Conservation (phyloP, 2,329 filamentous ascomycete species). For the Aspergillus sergii region DNA sequence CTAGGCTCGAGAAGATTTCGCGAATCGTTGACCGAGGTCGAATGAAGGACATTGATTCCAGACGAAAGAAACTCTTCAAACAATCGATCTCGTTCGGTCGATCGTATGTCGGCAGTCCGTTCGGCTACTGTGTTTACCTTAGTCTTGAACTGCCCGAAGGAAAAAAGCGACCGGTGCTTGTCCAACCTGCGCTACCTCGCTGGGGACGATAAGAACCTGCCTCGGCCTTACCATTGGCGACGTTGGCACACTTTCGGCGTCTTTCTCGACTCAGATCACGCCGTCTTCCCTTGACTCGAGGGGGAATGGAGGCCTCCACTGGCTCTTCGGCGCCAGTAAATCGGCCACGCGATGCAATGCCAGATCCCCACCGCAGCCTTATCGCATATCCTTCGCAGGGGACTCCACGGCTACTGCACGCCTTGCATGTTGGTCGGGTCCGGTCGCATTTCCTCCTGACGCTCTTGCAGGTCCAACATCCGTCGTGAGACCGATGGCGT, state of each 20-base stretch:
- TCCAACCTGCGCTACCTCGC: neutral
- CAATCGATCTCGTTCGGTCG: neutral
- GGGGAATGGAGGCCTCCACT: conserved; percentile 24
- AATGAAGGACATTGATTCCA: conserved; percentile 32
- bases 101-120: neutral
- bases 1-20: conserved; percentile 20
- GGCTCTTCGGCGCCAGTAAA: conserved; percentile 35
- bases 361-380: conserved; percentile 32
- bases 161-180: neutral
- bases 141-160: neutral
- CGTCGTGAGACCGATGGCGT: conserved; percentile 25
- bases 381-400: conserved; percentile 36
- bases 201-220: neutral
- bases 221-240: neutral
- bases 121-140: neutral
- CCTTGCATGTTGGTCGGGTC: conserved; percentile 26
- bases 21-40: conserved; percentile 24
- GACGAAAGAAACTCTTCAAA: conserved; percentile 20
- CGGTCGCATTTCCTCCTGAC: conserved; percentile 33
- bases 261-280: conserved; percentile 28
- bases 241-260: neutral
- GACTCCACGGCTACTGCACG: conserved; percentile 26
- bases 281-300: conserved; percentile 27
- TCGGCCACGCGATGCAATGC: conserved; percentile 35
- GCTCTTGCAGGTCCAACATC: conserved; percentile 37